Conservation (phyloP, 371 early-diverging fungal genomes). For the Mucor circinelloides region DNA sequence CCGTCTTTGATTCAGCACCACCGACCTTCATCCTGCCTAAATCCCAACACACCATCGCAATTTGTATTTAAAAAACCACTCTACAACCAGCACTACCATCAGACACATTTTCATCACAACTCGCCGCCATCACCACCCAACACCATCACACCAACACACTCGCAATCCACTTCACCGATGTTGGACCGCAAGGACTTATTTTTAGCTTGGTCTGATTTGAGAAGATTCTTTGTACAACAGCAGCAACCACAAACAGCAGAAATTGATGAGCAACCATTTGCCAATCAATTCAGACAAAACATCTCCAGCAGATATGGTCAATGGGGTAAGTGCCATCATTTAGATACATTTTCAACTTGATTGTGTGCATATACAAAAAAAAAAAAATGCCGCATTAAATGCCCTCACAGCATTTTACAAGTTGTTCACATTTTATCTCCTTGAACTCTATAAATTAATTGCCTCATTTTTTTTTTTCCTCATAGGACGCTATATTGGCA, state of each 20-base stretch:
- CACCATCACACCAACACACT: not conserved
- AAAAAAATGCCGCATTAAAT: conserved; percentile 12
- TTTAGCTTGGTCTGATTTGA: conserved; percentile 15
- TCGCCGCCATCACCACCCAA: conserved; percentile 1
- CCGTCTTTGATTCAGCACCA: not conserved
- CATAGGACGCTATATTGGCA: conserved; percentile 66
- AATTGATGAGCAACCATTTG: conserved; percentile 15
- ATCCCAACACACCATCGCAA: conserved; percentile 27
- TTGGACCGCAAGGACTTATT: conserved; percentile 1
- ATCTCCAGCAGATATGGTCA: conserved; percentile 40
- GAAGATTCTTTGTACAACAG: conserved; percentile 19
- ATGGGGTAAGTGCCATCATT: conserved; percentile 36
- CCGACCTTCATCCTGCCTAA: conserved; percentile 1
- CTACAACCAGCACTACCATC: conserved; percentile 39
- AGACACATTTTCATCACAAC: conserved; percentile 41
- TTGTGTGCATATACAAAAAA: not conserved
- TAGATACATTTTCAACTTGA: conserved; percentile 15
- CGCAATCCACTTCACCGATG: not conserved
- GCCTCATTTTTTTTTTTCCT: conserved; percentile 5
- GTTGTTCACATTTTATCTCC: not conserved
- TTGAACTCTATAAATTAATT: conserved; percentile 9
- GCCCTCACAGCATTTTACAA: not conserved
- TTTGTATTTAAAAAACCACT: conserved; percentile 44
- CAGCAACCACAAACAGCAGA: not conserved
- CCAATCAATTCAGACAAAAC: conserved; percentile 42